Base-by-base conservation (phyloP, 306 rosid genomes). In the Phaseolus lunatus region DNA sequence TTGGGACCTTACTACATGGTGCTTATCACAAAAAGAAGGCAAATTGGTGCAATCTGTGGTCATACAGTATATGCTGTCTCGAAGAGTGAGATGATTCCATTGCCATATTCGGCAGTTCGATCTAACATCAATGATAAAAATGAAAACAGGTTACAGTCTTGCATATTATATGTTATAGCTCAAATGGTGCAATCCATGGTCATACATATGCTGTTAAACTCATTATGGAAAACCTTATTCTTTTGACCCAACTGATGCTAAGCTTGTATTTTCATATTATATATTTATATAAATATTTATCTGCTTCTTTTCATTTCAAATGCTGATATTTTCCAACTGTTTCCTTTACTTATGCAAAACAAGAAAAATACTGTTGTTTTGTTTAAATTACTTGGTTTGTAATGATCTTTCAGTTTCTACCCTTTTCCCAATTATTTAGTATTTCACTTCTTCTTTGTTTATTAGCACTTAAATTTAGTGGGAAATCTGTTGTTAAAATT, bases 1-100 rank as follows among this genome's bases (percentile, higher is more conserved):
- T 75, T 93, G 81, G 99, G 93, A 83, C 99, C 99, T 64, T 93
- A 88, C 82, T 93, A 96, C 93, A 87, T 96, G 98, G 83, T 96
- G 81, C 82, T 96, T 80, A 91, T 96, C 67, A 96, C 99, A 1
- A 86, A 91, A 84, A 87, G 99, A 88, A 88, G 97, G 89, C 89
- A 93, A 89, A 87, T 96, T 54, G 99, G 99, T 56, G 79, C 86
- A 73, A 91, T 96, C 48, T 89, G 98, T 81, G 98, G 99, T 54
- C 99, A 93, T 44, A 45, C 87, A 29, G 88, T 96, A 39, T 96
- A 96, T 80, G 96, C 89, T 22, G 78, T 96, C 87, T 69, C 94
- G 58, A 89, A 93, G 89, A 96, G 90, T 80, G 91, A 84, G 85
- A 96, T 96, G 94, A 91, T 96, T 80, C 93, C 97, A 35, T 71